phyloP scores from a whole-genome alignment of 2,329 filamentous ascomycete species.

The Sclerotiophoma versabilis region DNA sequence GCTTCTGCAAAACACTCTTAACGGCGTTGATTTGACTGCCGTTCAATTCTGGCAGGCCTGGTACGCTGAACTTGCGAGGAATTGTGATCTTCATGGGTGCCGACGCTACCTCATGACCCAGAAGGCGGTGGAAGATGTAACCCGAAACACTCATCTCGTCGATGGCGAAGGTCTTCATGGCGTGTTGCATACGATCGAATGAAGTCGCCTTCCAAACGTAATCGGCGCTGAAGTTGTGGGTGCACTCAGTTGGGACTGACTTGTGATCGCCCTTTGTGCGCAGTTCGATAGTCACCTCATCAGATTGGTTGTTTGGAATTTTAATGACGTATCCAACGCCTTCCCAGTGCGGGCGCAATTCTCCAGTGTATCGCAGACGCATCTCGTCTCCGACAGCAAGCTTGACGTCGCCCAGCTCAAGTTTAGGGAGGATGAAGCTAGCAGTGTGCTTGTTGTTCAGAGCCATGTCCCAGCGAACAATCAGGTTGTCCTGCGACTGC shows the following conservation, averaged over 20 bases:
- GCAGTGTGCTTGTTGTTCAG: constrained; percentile 97
- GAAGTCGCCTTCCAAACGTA: constrained; percentile 99
- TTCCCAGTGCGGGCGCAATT: constrained; percentile 91
- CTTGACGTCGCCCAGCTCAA: constrained; percentile 97
- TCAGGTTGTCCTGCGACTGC: constrained; percentile 93
- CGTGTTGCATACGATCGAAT: constrained; percentile 98
- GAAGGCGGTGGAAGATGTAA: constrained; percentile 96
- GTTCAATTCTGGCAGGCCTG: constrained; percentile 92
- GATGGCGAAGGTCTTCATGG: constrained; percentile 98
- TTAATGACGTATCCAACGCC: constrained; percentile 99
- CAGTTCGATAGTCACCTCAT: constrained; percentile 94
- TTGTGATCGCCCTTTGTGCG: constrained; percentile 96
- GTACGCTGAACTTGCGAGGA: constrained; percentile 96
- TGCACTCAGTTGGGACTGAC: constrained; percentile 92
- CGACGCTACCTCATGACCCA: constrained; percentile 92
- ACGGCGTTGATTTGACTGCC: constrained; percentile 95
- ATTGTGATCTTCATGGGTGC: constrained; percentile 95
- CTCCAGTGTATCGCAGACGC: constrained; percentile 95
- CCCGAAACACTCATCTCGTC: constrained; percentile 98
- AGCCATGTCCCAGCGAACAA: constrained; percentile 93
- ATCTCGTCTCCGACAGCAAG: constrained; percentile 98
- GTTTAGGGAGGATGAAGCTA: constrained; percentile 94
- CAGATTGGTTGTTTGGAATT: constrained; percentile 98
- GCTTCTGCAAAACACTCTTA: constrained; percentile 91
- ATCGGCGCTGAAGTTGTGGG: constrained; percentile 96